Conservation (phyloP, 768 basidiomycete genomes). For the Collybia mongolica region DNA sequence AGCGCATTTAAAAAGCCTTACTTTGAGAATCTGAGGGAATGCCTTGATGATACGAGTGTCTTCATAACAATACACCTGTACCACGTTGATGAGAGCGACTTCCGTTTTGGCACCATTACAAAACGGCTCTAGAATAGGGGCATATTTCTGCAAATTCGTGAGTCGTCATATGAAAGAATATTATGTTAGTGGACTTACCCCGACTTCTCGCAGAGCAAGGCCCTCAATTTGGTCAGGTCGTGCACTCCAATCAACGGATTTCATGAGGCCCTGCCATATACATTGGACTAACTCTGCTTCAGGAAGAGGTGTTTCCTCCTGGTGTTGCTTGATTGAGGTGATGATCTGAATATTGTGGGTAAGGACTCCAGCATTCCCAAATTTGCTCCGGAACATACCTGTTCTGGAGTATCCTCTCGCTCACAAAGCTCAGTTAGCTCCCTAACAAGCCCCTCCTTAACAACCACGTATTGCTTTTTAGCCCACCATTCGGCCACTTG, state of each 20-base stretch:
- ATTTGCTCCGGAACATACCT: slow-evolving; percentile 41
- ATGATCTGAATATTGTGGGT: slow-evolving; percentile 56
- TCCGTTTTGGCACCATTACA: slow-evolving; percentile 86
- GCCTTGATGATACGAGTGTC: slow-evolving; percentile 93
- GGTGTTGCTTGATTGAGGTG: slow-evolving; percentile 63
- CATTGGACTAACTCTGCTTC: slow-evolving; percentile 84
- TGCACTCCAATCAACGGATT: slow-evolving; percentile 84
- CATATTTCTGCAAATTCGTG: slow-evolving; percentile 61
- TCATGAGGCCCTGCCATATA: slow-evolving; percentile 92
- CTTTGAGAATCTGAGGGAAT: slow-evolving; percentile 95
- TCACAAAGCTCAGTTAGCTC: slow-evolving; percentile 71
- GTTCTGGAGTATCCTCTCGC: slow-evolving; percentile 64
- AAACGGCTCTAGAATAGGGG: slow-evolving; percentile 88
- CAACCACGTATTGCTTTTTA: slow-evolving; percentile 82
- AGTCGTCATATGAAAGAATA: slow-evolving; percentile 1
- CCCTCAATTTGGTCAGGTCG: slow-evolving; percentile 91
- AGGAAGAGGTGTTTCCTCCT: slow-evolving; percentile 80
- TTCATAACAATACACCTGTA: slow-evolving; percentile 96
- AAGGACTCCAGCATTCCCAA: slow-evolving; percentile 5
- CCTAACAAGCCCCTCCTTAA: slow-evolving; percentile 74
- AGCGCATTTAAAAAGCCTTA: slow-evolving; percentile 17
- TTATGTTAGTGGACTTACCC: slow-evolving; percentile 48
- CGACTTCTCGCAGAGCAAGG: slow-evolving; percentile 84
- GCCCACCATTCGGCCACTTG: slow-evolving; percentile 93
- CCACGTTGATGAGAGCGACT: slow-evolving; percentile 91